phyloP scores from a whole-genome alignment of 345 rosid species.

The Rubroshorea leprosula region DNA sequence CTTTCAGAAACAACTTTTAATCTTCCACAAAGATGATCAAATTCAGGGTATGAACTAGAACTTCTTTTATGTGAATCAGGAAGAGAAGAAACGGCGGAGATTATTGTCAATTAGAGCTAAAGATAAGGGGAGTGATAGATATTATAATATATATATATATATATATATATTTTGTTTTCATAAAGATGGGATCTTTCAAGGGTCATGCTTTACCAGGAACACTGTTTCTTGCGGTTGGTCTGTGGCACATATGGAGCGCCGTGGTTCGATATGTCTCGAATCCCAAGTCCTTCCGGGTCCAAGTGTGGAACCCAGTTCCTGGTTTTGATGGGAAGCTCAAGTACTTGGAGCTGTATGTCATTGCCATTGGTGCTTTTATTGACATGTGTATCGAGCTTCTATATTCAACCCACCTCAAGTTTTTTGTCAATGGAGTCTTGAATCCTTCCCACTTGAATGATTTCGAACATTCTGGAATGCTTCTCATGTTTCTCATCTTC shows the following conservation, averaged over 20 bases:
- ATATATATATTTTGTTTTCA: not conserved
- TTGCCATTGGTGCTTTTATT: slow-evolving; percentile 61
- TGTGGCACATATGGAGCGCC: slow-evolving; percentile 86
- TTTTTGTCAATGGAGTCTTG: slow-evolving; percentile 68
- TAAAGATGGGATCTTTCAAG: slow-evolving; percentile 80
- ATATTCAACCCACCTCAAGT: slow-evolving; percentile 85
- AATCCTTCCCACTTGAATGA: slow-evolving; percentile 89
- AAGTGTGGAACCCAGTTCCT: slow-evolving; percentile 82
- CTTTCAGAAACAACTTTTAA: too few relatives aligned
- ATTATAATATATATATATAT: too few relatives aligned
- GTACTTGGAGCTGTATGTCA: slow-evolving; percentile 75
- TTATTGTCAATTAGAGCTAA: not conserved
- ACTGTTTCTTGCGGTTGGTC: slow-evolving; percentile 64
- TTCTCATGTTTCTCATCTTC: slow-evolving; percentile 84
- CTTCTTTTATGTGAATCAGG: too few relatives aligned
- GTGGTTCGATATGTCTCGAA: slow-evolving; percentile 49
- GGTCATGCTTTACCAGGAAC: slow-evolving; percentile 93
- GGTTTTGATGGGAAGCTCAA: slow-evolving; percentile 72
- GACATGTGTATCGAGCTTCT: slow-evolving; percentile 86
- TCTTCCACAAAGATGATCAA: too few relatives aligned
- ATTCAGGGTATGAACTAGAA: too few relatives aligned
- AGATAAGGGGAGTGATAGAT: not conserved
- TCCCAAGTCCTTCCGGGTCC: slow-evolving; percentile 63
- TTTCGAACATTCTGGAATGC: slow-evolving; percentile 96
- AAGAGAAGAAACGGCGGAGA: not conserved